Evolutionary conservation across 2,329 filamentous ascomycete species (phyloP), one percentile per base, ranked within the genome.

Genomic region (Stagonosporopsis chrysanthemi): DNA sequence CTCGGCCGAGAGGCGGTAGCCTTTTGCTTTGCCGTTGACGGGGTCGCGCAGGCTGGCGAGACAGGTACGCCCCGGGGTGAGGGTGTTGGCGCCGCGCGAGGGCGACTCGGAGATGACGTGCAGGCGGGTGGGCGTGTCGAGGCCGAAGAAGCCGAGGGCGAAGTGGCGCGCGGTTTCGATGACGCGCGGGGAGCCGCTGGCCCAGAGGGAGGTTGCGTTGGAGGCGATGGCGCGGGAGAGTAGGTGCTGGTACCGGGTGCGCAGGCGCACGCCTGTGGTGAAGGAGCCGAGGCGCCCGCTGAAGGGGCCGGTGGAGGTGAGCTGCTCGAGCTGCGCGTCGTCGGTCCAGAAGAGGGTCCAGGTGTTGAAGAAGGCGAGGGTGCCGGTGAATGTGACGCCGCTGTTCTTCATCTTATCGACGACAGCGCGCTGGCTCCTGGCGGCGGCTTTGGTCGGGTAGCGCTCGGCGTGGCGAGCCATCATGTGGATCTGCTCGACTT

Each of bases 401-500:
- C 76, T 69, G 8, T 65, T 64, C 43, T 79, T 78, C 43, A 86
- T 77, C 17, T 79, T 79, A 8, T 80, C 64, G 4, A 85, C 72
- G 9, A 86, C 75, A 9, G 76, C 69, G 33, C 81, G 75, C 68
- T 80, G 84, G 68, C 67, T 78, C 44, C 64, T 70, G 26, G 82
- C 84, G 38, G 81, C 80, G 58, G 73, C 78, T 33, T 68, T 70
- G 0, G 84, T 86, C 1, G 84, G 84, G 71, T 85, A 86, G 65
- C 84, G 75, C 66, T 86, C 84, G 22, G 77, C 82, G 74, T 87
- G 84, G 38, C 84, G 79, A 19, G 84, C 82, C 75, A 86, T 81
- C 83, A 86, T 82, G 69, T 86, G 84, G n/a, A 86, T 79, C 66
- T 86, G 83, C 54, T 85, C 81, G 6, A 86, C 76, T 15, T 71